Evolutionary conservation across 2,329 filamentous ascomycete species (phyloP).

Genomic region (Monilinia aucupariae): DNA sequence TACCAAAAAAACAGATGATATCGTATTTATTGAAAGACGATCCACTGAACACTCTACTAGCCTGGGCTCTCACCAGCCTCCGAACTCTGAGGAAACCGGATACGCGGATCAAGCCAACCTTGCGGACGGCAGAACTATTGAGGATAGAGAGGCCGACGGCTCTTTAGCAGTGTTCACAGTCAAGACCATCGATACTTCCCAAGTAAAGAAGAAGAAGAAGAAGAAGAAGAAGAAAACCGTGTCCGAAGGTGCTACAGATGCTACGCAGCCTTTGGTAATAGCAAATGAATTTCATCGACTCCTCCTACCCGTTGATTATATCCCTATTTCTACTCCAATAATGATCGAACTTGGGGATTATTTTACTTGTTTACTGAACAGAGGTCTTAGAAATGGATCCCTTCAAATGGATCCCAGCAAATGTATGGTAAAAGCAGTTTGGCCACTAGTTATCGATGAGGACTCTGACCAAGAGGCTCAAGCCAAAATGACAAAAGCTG

Average conservation of each 20-base stretch:
- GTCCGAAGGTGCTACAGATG: neutral
- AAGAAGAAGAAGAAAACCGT: neutral
- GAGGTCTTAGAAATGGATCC: neutral
- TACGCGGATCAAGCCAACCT: neutral
- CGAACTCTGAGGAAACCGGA: neutral
- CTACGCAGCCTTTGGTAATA: neutral
- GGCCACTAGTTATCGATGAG: neutral
- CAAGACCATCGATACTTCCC: neutral
- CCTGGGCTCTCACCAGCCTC: neutral
- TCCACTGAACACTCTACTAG: neutral
- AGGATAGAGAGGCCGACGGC: too few species aligned
- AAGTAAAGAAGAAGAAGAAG: neutral
- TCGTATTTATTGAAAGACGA: neutral
- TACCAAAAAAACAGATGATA: neutral
- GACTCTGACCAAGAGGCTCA: neutral
- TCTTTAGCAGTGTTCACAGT: rapidly evolving
- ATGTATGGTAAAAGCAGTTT: neutral
- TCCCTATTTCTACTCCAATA: too few species aligned
- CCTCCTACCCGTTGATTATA: neutral
- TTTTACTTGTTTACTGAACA: neutral
- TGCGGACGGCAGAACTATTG: neutral
- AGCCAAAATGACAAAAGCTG: neutral
- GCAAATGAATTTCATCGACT: too few species aligned
- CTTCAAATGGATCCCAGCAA: too few species aligned
- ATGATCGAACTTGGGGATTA: too few species aligned